Conservation (phyloP, 106 monocot genomes). For the Dactylorhiza incarnata region DNA sequence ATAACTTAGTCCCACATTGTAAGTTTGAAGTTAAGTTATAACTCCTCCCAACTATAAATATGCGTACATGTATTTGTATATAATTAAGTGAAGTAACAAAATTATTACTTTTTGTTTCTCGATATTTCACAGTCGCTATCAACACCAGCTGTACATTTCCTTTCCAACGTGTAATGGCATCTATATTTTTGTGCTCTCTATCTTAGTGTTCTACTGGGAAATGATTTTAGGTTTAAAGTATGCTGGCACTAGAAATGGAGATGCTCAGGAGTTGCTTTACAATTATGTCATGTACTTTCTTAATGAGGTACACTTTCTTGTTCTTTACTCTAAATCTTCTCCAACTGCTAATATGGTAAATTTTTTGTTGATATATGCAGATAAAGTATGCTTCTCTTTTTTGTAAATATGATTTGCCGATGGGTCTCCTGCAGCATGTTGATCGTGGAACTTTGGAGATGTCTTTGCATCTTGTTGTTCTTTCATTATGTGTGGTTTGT, state of each 20-base stretch:
- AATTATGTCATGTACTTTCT: constrained; percentile 73
- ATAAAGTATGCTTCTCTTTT: constrained; percentile 60
- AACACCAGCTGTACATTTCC: background rate
- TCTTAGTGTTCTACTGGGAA: background rate
- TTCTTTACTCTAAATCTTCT: background rate
- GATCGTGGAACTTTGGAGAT: constrained; percentile 84
- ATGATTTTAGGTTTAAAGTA: constrained; percentile 63
- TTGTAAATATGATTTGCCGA: constrained; percentile 42
- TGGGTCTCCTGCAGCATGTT: constrained; percentile 57
- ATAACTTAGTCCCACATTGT: no score
- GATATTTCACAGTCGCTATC: background rate
- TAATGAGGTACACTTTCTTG: constrained; percentile 54
- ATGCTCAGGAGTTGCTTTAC: constrained; percentile 86
- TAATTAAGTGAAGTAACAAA: no score
- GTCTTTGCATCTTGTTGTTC: constrained; percentile 79
- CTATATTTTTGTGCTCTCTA: background rate
- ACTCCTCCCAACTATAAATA: no score
- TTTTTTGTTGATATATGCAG: constrained; percentile 29
- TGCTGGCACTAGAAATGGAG: constrained; percentile 84
- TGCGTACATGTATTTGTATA: no score
- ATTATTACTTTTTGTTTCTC: no score
- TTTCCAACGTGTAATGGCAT: background rate
- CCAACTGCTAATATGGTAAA: background rate
- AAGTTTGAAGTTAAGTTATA: no score
- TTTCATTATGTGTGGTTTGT: constrained; percentile 90